A percentile compares a stretch with the other conserved stretches of the same genome.
These are phyloP conservation scores for Pyropia haitanensis DNA, from an alignment of 23 red algal species.

Conservation along the genomic window DNA sequence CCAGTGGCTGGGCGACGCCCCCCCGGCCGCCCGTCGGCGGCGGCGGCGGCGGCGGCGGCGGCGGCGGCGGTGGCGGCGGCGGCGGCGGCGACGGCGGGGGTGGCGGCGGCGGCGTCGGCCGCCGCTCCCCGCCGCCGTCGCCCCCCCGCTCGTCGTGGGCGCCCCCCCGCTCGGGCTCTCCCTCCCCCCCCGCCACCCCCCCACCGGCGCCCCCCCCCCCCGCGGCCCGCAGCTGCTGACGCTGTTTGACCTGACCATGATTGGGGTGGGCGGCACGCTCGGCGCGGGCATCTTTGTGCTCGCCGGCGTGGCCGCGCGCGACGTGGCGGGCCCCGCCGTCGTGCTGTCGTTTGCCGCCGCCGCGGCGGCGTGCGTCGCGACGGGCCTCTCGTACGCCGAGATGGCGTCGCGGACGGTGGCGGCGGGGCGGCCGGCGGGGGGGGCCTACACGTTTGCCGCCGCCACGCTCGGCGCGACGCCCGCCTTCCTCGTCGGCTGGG, in stretches of 20 bases:
- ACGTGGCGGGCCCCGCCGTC: constrained; percentile 60
- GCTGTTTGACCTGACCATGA: constrained; percentile 51
- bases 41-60: no score
- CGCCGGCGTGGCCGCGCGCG: constrained; percentile 53
- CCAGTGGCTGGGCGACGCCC: no score
- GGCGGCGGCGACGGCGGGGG: no score
- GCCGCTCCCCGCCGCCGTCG: no score
- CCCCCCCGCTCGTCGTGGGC: no score
- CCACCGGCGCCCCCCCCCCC: neutral
- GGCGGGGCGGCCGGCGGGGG: constrained; percentile 53
- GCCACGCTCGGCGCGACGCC: constrained; percentile 65
- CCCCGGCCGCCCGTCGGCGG: no score
- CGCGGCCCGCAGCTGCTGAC: constrained; percentile 10
- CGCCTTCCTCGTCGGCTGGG: constrained; percentile 85
- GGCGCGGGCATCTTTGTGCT: constrained; percentile 86
- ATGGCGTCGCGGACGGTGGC: constrained; percentile 67
- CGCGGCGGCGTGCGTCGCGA: constrained; percentile 53
- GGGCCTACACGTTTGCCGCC: constrained; percentile 85
- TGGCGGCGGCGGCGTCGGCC: no score
- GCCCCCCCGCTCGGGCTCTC: no score
- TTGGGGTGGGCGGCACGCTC: constrained; percentile 74
- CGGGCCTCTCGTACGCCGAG: constrained; percentile 80
- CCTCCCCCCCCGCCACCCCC: neutral
- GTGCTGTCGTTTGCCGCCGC: constrained; percentile 64
- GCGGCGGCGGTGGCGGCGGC: no score